A percentile compares a stretch with the other conserved stretches of the same genome.
phyloP scores from a whole-genome alignment of 495 filamentous ascomycete species.

The Cercophora scortea region DNA sequence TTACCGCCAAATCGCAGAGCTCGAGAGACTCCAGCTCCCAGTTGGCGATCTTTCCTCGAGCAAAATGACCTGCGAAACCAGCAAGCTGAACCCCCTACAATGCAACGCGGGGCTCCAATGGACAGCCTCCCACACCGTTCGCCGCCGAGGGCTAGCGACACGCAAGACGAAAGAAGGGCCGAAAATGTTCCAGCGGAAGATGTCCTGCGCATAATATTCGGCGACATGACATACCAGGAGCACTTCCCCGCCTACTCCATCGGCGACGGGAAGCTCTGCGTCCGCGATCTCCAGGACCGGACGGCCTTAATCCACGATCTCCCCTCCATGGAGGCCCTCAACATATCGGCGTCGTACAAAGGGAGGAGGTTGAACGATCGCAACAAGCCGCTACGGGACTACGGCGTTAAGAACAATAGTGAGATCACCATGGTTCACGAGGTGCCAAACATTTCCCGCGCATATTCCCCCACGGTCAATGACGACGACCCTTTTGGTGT shows the following conservation, averaged over 20 bases:
- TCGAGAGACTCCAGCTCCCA: too few relatives aligned
- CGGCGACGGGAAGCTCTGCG: slow-evolving; percentile 62
- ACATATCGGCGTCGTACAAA: slow-evolving; percentile 74
- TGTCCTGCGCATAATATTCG: slow-evolving; percentile 68
- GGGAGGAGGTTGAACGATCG: slow-evolving; percentile 67
- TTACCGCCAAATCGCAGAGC: too few relatives aligned
- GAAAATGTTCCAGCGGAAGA: slow-evolving; percentile 72
- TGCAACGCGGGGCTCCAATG: too few relatives aligned
- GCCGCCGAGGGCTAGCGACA: too few relatives aligned
- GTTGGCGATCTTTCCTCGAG: too few relatives aligned
- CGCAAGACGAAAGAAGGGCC: too few relatives aligned
- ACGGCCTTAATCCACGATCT: slow-evolving; percentile 57
- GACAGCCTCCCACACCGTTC: too few relatives aligned
- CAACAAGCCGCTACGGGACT: slow-evolving; percentile 54
- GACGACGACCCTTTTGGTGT: slow-evolving; percentile 21
- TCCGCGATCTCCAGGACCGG: slow-evolving; percentile 57
- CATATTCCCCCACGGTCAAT: slow-evolving; percentile 10
- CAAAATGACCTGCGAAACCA: too few relatives aligned
- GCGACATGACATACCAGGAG: slow-evolving; percentile 60
- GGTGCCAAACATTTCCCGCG: slow-evolving; percentile 12
- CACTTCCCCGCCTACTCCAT: slow-evolving; percentile 80
- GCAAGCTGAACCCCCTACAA: too few relatives aligned
- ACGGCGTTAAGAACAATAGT: slow-evolving; percentile 71
- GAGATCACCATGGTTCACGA: slow-evolving; percentile 54
- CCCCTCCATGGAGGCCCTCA: slow-evolving; percentile 39